Conservation (phyloP, 2,329 filamentous ascomycete species). For the Trichoderma gracile region DNA sequence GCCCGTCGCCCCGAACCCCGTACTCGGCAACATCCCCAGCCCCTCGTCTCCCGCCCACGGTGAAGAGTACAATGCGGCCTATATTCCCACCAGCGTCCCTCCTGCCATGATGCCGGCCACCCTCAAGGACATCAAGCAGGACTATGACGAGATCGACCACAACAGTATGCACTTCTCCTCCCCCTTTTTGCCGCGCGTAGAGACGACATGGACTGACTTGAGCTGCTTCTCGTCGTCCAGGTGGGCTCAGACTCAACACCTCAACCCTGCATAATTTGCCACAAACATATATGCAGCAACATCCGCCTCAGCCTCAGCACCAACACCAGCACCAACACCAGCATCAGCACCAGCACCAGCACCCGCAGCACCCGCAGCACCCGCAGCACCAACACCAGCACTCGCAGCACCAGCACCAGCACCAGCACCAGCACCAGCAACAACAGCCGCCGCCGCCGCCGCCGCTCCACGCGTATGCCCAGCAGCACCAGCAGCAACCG, state of each 20-base stretch:
- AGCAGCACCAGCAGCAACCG: slow-evolving; percentile 8
- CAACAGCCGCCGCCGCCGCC: slow-evolving; percentile 8
- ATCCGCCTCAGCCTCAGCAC: slow-evolving; percentile 34
- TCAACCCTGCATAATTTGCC: slow-evolving; percentile 29
- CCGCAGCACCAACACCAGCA: slow-evolving; percentile 35
- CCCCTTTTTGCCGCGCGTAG: neutral
- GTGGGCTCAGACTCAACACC: slow-evolving; percentile 38
- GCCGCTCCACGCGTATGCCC: slow-evolving; percentile 11
- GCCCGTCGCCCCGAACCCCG: slow-evolving; percentile 43
- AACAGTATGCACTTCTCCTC: slow-evolving; percentile 33
- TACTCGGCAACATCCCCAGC: slow-evolving; percentile 53
- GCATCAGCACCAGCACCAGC: slow-evolving; percentile 31
- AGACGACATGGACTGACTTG: slow-evolving; percentile 31
- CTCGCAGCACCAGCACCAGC: slow-evolving; percentile 33
- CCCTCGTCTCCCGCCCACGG: slow-evolving; percentile 51
- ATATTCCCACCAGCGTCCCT: slow-evolving; percentile 53
- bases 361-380: slow-evolving; percentile 33
- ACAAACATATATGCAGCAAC: slow-evolving; percentile 36
- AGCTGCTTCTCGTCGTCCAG: slow-evolving; percentile 8
- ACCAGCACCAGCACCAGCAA: slow-evolving; percentile 32
- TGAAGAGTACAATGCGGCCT: slow-evolving; percentile 50
- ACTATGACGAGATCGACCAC: slow-evolving; percentile 43
- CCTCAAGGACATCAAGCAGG: slow-evolving; percentile 43
- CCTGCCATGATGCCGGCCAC: slow-evolving; percentile 44
- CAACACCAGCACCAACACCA: slow-evolving; percentile 33